A percentile compares a stretch with the other conserved stretches of the same genome.
Conservation (phyloP, 2,329 filamentous ascomycete genomes). For the Neonectria faginata region DNA sequence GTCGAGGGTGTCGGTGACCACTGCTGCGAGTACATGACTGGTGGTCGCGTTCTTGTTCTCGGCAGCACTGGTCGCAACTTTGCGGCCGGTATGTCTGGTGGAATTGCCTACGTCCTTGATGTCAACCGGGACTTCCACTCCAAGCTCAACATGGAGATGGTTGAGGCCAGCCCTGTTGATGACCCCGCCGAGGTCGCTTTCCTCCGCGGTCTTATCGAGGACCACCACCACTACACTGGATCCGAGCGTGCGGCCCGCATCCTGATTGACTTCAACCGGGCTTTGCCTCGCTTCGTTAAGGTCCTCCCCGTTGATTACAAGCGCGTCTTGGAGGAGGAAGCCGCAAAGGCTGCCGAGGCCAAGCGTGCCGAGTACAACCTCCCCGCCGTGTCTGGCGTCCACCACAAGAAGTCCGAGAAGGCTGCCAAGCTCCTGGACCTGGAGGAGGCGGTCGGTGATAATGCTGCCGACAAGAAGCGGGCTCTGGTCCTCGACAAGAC, state of each 20-base stretch:
- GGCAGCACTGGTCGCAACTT: slow-evolving; percentile 96
- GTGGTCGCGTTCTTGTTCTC: slow-evolving; percentile 87
- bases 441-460: slow-evolving; percentile 89
- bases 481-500: slow-evolving; percentile 98
- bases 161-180: slow-evolving; percentile 85
- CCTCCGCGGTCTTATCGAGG: slow-evolving; percentile 90
- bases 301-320: slow-evolving; percentile 96
- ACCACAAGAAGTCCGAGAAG: slow-evolving; percentile 74
- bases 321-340: slow-evolving; percentile 87
- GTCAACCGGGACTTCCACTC: slow-evolving; percentile 88
- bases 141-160: slow-evolving; percentile 98
- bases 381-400: slow-evolving; percentile 75
- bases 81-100: slow-evolving; percentile 97
- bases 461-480: slow-evolving; percentile 87
- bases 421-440: slow-evolving; percentile 81
- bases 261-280: slow-evolving; percentile 93
- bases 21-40: slow-evolving; percentile 99
- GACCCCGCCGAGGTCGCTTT: slow-evolving; percentile 91
- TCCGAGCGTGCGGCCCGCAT: slow-evolving; percentile 94
- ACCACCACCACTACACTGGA: slow-evolving; percentile 97
- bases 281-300: slow-evolving; percentile 91
- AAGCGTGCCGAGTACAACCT: slow-evolving; percentile 88
- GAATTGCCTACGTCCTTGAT: slow-evolving; percentile 95
- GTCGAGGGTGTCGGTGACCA: slow-evolving; percentile 97
- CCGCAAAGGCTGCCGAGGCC: slow-evolving; percentile 84